A percentile compares a stretch with the other conserved stretches of the same genome.
These are phyloP conservation scores for Talaromyces rugulosus DNA, from an alignment of 2,329 filamentous ascomycete genomes.

Conservation along the genomic window DNA sequence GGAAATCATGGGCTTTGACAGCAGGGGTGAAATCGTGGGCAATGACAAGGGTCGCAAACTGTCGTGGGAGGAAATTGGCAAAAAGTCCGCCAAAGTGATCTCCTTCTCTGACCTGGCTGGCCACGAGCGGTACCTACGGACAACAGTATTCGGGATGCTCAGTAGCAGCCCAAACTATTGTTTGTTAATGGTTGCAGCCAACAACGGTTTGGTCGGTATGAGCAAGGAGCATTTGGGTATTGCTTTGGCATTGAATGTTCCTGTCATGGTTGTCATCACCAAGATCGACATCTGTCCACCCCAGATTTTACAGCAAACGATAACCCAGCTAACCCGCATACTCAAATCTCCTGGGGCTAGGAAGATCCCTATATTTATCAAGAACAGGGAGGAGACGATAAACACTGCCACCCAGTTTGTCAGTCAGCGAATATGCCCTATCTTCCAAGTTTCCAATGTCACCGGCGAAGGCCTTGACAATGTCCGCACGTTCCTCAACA, in stretches of 20 bases:
- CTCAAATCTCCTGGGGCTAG: slow-evolving; percentile 88
- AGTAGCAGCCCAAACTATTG: slow-evolving; percentile 97
- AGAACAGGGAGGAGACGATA: slow-evolving; percentile 83
- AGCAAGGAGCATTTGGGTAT: slow-evolving; percentile 97
- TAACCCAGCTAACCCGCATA: slow-evolving; percentile 86
- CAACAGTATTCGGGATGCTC: slow-evolving; percentile 91
- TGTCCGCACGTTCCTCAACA: slow-evolving; percentile 89
- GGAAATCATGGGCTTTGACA: slow-evolving; percentile 98
- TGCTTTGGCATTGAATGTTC: slow-evolving; percentile 88
- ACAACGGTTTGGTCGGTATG: slow-evolving; percentile 96
- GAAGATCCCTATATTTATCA: slow-evolving; percentile 96
- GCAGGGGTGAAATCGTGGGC: slow-evolving; percentile 73
- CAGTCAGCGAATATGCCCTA: slow-evolving; percentile 88
- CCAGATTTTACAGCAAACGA: slow-evolving; percentile 89
- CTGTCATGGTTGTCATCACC: slow-evolving; percentile 95
- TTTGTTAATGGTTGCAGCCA: slow-evolving; percentile 95
- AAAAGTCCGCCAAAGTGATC: slow-evolving; percentile 91
- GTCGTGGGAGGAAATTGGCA: slow-evolving; percentile 97
- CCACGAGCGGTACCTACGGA: slow-evolving; percentile 90
- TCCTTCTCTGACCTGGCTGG: slow-evolving; percentile 93
- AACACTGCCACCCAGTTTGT: slow-evolving; percentile 96
- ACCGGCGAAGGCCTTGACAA: slow-evolving; percentile 87
- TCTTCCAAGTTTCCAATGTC: slow-evolving; percentile 98
- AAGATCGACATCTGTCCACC: slow-evolving; percentile 98
- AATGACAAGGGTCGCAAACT: slow-evolving; percentile 81